Percentiles rank a stretch among this genome's conserved stretches.
Evolutionary conservation across 257 asterid species (phyloP).

Genomic region (Solanum sparsipilum): DNA sequence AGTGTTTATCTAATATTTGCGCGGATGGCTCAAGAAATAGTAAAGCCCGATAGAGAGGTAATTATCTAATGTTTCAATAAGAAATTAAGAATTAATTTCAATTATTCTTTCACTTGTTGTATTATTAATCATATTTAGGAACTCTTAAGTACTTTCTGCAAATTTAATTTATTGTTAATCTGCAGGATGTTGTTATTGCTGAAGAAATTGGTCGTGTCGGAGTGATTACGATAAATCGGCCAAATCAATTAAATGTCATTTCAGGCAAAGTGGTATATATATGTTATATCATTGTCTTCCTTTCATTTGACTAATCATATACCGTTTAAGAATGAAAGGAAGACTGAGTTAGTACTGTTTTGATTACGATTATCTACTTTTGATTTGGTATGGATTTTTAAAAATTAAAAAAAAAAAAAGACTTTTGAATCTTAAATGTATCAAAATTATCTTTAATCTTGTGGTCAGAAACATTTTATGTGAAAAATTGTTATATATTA

Average conservation of each 20-base stretch:
- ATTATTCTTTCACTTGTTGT: neutral
- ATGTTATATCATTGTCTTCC: neutral
- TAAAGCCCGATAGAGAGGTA: slow-evolving; percentile 44
- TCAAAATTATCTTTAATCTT: too few relatives aligned
- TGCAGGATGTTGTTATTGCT: slow-evolving; percentile 25
- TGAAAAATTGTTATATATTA: too few relatives aligned
- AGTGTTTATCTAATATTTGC: neutral
- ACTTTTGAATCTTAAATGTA: too few relatives aligned
- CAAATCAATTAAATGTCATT: slow-evolving; percentile 69
- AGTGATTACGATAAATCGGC: slow-evolving; percentile 62
- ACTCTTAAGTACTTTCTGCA: neutral
- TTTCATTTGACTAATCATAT: neutral
- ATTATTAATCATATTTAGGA: neutral
- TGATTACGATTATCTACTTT: too few relatives aligned
- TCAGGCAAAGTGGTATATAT: slow-evolving; percentile 24
- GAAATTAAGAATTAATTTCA: neutral
- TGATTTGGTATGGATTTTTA: neutral
- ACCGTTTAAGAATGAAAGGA: neutral
- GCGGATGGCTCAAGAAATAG: slow-evolving; percentile 7
- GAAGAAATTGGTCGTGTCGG: slow-evolving; percentile 55
- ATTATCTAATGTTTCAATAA: neutral
- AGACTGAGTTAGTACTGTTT: too few relatives aligned
- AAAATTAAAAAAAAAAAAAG: too few relatives aligned
- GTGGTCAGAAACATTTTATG: too few relatives aligned
- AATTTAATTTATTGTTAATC: slow-evolving; percentile 3